These are phyloP conservation scores for Aspergillus cavernicola DNA, from an alignment of 495 filamentous ascomycete species.

Conservation along the genomic window DNA sequence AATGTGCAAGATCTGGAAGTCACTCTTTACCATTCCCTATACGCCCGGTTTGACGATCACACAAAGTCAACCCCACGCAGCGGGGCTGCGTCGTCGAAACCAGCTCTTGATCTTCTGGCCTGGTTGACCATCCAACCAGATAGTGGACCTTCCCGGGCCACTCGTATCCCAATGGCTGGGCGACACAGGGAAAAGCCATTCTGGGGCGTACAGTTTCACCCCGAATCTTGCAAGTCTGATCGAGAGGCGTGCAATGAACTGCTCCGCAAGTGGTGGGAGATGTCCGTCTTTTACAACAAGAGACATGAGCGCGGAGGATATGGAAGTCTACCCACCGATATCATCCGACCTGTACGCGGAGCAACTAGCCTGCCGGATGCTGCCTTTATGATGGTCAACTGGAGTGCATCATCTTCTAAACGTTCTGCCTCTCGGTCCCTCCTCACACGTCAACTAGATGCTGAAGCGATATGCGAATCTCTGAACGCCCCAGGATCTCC, in stretches of 20 bases:
- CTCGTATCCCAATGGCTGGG: slow-evolving; percentile 70
- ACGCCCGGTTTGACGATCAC: slow-evolving; percentile 48
- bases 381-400: slow-evolving; percentile 35
- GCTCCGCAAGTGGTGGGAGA: slow-evolving; percentile 72
- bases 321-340: slow-evolving; percentile 21
- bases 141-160: neutral
- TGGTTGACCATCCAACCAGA: slow-evolving; percentile 30
- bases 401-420: slow-evolving; percentile 31
- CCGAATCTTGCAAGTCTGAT: slow-evolving; percentile 84
- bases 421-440: slow-evolving; percentile 28
- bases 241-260: slow-evolving; percentile 60
- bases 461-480: slow-evolving; percentile 33
- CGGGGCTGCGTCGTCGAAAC: neutral
- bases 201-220: slow-evolving; percentile 92
- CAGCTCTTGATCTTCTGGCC: slow-evolving; percentile 33
- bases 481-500: slow-evolving; percentile 37
- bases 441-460: slow-evolving; percentile 16
- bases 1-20: slow-evolving; percentile 58
- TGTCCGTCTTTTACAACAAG: slow-evolving; percentile 37
- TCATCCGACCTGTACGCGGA: slow-evolving; percentile 24
- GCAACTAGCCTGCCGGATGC: slow-evolving; percentile 24
- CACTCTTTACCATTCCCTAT: slow-evolving; percentile 85
- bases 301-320: slow-evolving; percentile 28
- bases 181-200: slow-evolving; percentile 70
- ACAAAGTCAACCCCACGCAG: neutral